These are phyloP conservation scores for apple (Malus domestica) DNA, from an alignment of 306 rosid species.

Conservation along the genomic window ASM211411v1 NC_041798.1:29009001-29009500, in stretches of 20 bases:
- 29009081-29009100: no score
- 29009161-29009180: neutral
- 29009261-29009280: conserved; percentile 93
- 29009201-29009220: conserved; percentile 92
- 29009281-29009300: conserved; percentile 18
- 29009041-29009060: no score
- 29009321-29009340: neutral
- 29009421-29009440: conserved; percentile 96
- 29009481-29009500: conserved; percentile 92
- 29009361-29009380: neutral
- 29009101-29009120: no score
- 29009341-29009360: neutral
- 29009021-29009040: no score
- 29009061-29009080: no score
- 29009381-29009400: neutral
- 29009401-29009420: conserved; percentile 57
- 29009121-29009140: no score
- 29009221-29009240: conserved; percentile 93
- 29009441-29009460: conserved; percentile 99
- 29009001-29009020: no score
- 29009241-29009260: conserved; percentile 80
- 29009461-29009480: conserved; percentile 91
- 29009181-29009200: conserved; percentile 8
- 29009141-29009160: no score
- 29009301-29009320: neutral